These are phyloP conservation scores for Eutrema salsugineum DNA, from an alignment of 441 rosid genomes.

Conservation along the genomic window DNA sequence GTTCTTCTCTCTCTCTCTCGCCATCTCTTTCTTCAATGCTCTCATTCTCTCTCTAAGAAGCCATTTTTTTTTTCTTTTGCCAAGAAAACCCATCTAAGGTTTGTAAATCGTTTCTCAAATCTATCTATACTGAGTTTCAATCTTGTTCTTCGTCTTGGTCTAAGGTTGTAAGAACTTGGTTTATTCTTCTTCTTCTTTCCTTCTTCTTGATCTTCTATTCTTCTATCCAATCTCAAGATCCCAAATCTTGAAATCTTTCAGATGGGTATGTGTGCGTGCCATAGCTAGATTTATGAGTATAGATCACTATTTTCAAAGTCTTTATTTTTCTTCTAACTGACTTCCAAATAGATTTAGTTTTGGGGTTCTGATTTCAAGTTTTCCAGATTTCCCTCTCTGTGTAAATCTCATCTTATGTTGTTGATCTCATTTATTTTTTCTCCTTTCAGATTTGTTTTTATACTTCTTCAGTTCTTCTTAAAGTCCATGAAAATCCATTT, in stretches of 20 bases:
- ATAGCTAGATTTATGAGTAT: background rate
- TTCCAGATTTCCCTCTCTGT: background rate
- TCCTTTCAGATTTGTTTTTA: constrained; percentile 2
- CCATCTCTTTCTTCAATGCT: constrained; percentile 21
- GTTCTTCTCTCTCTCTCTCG: constrained; percentile 40
- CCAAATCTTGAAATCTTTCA: constrained; percentile 10
- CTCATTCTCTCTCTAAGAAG: constrained; percentile 19
- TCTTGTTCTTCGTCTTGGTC: constrained; percentile 14
- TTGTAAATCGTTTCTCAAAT: background rate
- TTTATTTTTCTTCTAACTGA: background rate
- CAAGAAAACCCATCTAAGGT: constrained; percentile 21
- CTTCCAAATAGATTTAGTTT: background rate
- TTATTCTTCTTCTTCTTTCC: background rate
- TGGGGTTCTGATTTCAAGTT: constrained; percentile 4
- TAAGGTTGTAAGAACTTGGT: background rate
- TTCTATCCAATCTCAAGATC: constrained; percentile 3
- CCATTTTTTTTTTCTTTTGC: constrained; percentile 22
- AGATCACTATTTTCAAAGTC: background rate
- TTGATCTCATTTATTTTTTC: background rate
- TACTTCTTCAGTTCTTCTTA: background rate
- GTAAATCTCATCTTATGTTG: constrained; percentile 7
- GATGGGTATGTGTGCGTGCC: constrained; percentile 12
- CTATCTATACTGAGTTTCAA: background rate
- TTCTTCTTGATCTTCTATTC: background rate
- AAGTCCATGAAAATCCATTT: background rate